Percentiles rank a stretch among this genome's conserved stretches.
Conservation (phyloP, 2,329 filamentous ascomycete species). For the Fusarium praegraminearum region DNA sequence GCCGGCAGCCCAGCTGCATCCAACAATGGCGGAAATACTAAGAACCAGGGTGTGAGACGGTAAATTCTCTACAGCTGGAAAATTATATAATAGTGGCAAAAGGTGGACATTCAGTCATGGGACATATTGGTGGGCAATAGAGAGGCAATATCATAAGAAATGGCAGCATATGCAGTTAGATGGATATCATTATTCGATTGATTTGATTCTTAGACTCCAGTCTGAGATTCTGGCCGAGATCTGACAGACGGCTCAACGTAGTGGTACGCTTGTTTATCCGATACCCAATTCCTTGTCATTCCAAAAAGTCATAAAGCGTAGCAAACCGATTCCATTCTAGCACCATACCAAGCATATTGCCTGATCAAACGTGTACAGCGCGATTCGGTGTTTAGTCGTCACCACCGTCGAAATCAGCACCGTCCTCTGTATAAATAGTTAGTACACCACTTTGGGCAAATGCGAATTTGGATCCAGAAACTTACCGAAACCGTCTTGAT, state of each 20-base stretch:
- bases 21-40: conserved; percentile 40
- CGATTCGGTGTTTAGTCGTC: conserved; percentile 28
- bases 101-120: neutral
- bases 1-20: conserved; percentile 45
- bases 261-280: conserved; percentile 1
- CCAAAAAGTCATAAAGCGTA: conserved; percentile 22
- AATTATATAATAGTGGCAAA: neutral
- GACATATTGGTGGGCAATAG: neutral
- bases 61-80: conserved; percentile 11
- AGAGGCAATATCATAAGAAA: conserved; percentile 16
- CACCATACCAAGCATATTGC: neutral
- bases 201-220: neutral
- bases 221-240: neutral
- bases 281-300: conserved; percentile 9
- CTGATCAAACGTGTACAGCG: neutral
- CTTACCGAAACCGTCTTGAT: conserved; percentile 59
- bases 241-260: neutral
- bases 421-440: conserved; percentile 49
- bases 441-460: conserved; percentile 11
- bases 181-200: conserved; percentile 8
- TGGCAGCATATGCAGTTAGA: conserved; percentile 6
- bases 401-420: conserved; percentile 47
- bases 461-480: conserved; percentile 1
- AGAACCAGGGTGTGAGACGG: conserved; percentile 59
- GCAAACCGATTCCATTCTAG: neutral